These are phyloP conservation scores for Amauroascus niger DNA, from an alignment of 2,329 filamentous ascomycete species.

Conservation along the genomic window DNA sequence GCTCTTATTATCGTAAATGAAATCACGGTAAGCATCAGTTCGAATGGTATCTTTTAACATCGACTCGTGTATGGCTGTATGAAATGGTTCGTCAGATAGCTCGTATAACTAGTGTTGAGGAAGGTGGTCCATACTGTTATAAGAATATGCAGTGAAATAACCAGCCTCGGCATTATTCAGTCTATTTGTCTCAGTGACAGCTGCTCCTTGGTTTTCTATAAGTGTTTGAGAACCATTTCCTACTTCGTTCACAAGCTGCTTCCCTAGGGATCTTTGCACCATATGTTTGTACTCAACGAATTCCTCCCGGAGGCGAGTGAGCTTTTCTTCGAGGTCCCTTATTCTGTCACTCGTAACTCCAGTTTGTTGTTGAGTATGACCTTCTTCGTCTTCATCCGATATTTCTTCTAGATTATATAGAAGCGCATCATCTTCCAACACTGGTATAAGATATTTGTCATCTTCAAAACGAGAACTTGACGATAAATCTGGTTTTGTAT, in stretches of 20 bases:
- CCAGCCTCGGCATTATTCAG: slow-evolving; percentile 47
- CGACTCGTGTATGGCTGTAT: slow-evolving; percentile 78
- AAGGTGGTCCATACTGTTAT: slow-evolving; percentile 48
- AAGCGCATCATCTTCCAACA: slow-evolving; percentile 79
- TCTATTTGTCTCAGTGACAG: slow-evolving; percentile 24
- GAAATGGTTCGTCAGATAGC: slow-evolving; percentile 1
- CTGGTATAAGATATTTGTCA: slow-evolving; percentile 72
- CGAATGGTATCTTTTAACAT: slow-evolving; percentile 88
- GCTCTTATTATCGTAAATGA: slow-evolving; percentile 84
- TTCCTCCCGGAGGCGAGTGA: slow-evolving; percentile 50
- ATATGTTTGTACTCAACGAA: slow-evolving; percentile 57
- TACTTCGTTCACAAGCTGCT: slow-evolving; percentile 52
- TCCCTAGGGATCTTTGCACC: slow-evolving; percentile 57
- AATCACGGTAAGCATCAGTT: slow-evolving; percentile 87
- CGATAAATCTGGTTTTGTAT: slow-evolving; percentile 47
- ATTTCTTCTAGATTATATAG: slow-evolving; percentile 82
- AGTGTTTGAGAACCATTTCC: slow-evolving; percentile 26
- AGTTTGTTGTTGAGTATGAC: slow-evolving; percentile 19
- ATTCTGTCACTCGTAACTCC: slow-evolving; percentile 39
- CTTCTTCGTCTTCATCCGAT: slow-evolving; percentile 30
- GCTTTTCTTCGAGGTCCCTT: slow-evolving; percentile 52
- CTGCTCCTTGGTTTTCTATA: slow-evolving; percentile 11
- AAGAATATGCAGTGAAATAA: slow-evolving; percentile 57
- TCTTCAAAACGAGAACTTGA: slow-evolving; percentile 56
- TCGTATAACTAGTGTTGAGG: neutral